Conservation (phyloP, 2,329 filamentous ascomycete genomes). For the Alternaria gaisen region DNA sequence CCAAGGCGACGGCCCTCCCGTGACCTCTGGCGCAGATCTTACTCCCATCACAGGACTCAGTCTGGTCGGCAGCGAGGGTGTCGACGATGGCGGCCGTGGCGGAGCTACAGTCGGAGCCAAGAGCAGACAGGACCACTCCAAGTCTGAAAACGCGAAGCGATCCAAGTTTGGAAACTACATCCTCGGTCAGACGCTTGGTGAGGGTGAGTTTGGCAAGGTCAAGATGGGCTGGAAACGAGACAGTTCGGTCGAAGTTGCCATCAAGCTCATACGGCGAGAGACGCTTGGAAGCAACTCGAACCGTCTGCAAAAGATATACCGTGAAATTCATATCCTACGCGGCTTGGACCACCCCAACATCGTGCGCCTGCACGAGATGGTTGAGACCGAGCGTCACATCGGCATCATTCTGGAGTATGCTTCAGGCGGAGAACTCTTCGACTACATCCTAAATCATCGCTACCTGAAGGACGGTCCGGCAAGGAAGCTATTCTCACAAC, state of each 20-base stretch:
- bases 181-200: slow-evolving; percentile 92
- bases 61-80: slow-evolving; percentile 60
- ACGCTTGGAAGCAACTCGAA: slow-evolving; percentile 87
- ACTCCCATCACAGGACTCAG: slow-evolving; percentile 59
- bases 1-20: slow-evolving; percentile 66
- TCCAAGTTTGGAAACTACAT: slow-evolving; percentile 96
- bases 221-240: slow-evolving; percentile 98
- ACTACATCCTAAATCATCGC: slow-evolving; percentile 96
- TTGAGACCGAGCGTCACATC: slow-evolving; percentile 95
- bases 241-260: slow-evolving; percentile 90
- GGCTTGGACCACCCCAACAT: slow-evolving; percentile 95
- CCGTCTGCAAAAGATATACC: slow-evolving; percentile 93
- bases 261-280: slow-evolving; percentile 96
- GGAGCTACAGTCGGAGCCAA: slow-evolving; percentile 54
- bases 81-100: slow-evolving; percentile 57
- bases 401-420: slow-evolving; percentile 99
- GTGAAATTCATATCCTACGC: slow-evolving; percentile 90
- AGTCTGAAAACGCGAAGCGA: slow-evolving; percentile 68
- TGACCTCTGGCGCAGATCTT: slow-evolving; percentile 53
- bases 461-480: slow-evolving; percentile 95
- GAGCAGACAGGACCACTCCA: slow-evolving; percentile 68
- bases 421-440: slow-evolving; percentile 95
- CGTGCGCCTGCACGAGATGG: slow-evolving; percentile 96
- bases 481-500: slow-evolving; percentile 89
- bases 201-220: slow-evolving; percentile 98